Evolutionary conservation across 306 rosid species (phyloP).

Genomic region (Fagus sylvatica): DNA sequence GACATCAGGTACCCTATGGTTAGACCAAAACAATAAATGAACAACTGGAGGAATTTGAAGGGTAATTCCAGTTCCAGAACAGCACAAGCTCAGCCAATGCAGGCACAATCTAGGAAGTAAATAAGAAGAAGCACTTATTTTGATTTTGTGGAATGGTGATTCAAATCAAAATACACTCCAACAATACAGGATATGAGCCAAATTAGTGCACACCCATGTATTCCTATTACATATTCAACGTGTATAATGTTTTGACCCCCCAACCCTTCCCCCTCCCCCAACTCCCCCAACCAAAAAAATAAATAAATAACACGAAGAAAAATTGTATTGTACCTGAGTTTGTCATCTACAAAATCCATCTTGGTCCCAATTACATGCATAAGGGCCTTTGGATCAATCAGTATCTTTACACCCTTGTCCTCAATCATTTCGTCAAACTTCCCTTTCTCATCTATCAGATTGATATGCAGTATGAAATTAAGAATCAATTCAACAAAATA

Average conservation of each 20-base stretch:
- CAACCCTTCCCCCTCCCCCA: neutral
- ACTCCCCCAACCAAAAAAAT: neutral
- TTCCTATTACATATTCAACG: neutral
- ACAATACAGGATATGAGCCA: neutral
- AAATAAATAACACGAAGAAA: neutral
- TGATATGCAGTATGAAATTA: constrained; percentile 17
- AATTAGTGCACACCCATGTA: neutral
- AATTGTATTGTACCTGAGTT: constrained; percentile 61
- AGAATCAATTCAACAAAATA: neutral
- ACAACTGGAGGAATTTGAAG: neutral
- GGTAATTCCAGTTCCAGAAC: neutral
- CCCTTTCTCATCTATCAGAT: constrained; percentile 75
- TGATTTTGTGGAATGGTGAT: neutral
- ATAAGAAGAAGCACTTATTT: neutral
- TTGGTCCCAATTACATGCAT: constrained; percentile 97
- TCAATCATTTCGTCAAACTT: constrained; percentile 90
- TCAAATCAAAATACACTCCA: neutral
- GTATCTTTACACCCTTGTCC: constrained; percentile 86
- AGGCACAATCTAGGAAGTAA: neutral
- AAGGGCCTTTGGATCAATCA: constrained; percentile 94
- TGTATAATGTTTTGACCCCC: neutral
- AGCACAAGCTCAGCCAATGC: neutral
- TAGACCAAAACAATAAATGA: neutral
- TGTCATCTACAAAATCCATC: constrained; percentile 96
- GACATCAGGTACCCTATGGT: neutral